Percentiles rank a stretch among this genome's conserved stretches.
phyloP scores from a whole-genome alignment of 192 early-diverging fungal genomes.

The Pilobolus umbonatus region DNA sequence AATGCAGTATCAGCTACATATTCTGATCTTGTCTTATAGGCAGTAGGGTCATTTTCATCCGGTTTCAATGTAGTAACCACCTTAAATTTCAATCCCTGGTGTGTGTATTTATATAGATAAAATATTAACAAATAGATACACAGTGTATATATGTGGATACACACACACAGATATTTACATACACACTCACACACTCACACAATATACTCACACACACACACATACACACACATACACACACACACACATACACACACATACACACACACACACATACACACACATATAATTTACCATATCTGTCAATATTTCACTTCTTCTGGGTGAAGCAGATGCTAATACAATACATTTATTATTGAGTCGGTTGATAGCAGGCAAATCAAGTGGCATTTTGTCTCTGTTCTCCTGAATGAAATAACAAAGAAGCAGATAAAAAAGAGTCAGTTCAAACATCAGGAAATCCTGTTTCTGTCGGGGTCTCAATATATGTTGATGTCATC shows the following conservation, averaged over 20 bases:
- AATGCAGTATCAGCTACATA: slow-evolving; percentile 71
- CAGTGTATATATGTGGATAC: background rate
- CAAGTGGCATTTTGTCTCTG: background rate
- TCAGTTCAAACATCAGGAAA: too few relatives aligned
- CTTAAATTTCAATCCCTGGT: slow-evolving; percentile 54
- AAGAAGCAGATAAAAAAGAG: background rate
- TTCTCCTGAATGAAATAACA: background rate
- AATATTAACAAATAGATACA: slow-evolving; percentile 18
- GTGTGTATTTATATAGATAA: too few relatives aligned
- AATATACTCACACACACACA: too few relatives aligned
- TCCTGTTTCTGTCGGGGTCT: too few relatives aligned
- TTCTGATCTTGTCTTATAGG: slow-evolving; percentile 48
- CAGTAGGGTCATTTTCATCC: slow-evolving; percentile 71
- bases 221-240: too few relatives aligned
- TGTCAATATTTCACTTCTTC: slow-evolving; percentile 70
- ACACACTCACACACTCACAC: background rate
- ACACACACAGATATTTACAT: background rate
- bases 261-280: too few relatives aligned
- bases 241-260: too few relatives aligned
- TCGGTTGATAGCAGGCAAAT: background rate
- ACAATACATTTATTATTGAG: slow-evolving; percentile 7
- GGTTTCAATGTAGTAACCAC: slow-evolving; percentile 70
- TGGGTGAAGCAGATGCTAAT: slow-evolving; percentile 55
- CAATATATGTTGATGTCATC: too few relatives aligned
- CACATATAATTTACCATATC: slow-evolving; percentile 23